Conservation (phyloP, 176 grass and related monocot species). For the Hsuehochloa calcarea region DNA sequence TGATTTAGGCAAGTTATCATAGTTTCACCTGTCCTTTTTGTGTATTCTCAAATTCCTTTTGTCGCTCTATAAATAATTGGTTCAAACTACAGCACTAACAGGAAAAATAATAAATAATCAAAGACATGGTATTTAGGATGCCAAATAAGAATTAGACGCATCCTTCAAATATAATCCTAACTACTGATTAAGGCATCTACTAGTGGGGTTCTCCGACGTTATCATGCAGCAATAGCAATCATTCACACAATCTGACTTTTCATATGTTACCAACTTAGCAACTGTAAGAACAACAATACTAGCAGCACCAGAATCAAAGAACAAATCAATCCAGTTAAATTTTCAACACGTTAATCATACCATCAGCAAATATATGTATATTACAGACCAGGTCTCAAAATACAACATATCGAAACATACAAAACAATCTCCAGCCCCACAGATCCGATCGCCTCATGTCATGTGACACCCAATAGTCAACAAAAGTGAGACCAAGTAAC, state of each 20-base stretch:
- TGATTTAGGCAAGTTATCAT: neutral
- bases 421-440: neutral
- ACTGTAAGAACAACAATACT: neutral
- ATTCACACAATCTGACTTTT: neutral
- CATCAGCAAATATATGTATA: neutral
- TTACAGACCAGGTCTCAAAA: neutral
- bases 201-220: neutral
- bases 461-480: neutral
- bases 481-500: neutral
- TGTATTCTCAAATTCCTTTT: slow-evolving; percentile 12
- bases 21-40: neutral
- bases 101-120: neutral
- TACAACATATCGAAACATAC: neutral
- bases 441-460: neutral
- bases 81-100: neutral
- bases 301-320: neutral
- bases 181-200: neutral
- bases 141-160: slow-evolving; percentile 17
- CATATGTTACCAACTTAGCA: neutral
- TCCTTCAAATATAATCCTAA: neutral
- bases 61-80: neutral
- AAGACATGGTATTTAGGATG: slow-evolving; percentile 1
- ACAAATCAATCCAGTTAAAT: neutral
- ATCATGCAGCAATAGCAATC: neutral
- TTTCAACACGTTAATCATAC: neutral